Evolutionary conservation across 495 filamentous ascomycete genomes (phyloP).

Genomic region (Trichoderma asperelloides): DNA sequence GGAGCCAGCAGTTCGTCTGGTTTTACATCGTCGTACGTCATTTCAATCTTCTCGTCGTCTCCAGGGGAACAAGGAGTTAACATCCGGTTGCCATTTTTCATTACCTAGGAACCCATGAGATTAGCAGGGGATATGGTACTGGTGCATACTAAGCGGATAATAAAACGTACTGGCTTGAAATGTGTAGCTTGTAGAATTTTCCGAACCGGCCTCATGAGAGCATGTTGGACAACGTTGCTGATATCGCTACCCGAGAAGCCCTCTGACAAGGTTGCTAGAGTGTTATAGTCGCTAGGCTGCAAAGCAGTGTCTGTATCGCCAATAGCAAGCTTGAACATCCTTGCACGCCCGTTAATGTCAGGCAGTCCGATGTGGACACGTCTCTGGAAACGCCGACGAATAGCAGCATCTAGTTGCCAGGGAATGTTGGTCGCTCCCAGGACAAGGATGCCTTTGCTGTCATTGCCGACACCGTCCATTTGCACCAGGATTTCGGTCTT

Average conservation of each 20-base stretch:
- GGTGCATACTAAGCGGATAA: neutral
- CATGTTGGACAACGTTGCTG: slow-evolving; percentile 91
- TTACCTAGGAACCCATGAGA: slow-evolving; percentile 43
- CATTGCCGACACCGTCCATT: slow-evolving; percentile 97
- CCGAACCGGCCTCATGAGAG: slow-evolving; percentile 92
- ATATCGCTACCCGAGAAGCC: slow-evolving; percentile 97
- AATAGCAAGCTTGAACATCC: slow-evolving; percentile 94
- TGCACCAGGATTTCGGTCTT: slow-evolving; percentile 98
- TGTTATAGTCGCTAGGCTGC: slow-evolving; percentile 64
- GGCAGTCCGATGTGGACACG: slow-evolving; percentile 92
- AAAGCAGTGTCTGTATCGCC: slow-evolving; percentile 86
- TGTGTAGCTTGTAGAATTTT: slow-evolving; percentile 98
- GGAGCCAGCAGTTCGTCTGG: slow-evolving; percentile 80
- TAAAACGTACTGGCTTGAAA: slow-evolving; percentile 72
- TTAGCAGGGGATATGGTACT: slow-evolving; percentile 10
- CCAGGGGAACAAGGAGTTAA: slow-evolving; percentile 92
- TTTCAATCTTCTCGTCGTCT: slow-evolving; percentile 74
- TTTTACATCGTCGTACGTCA: slow-evolving; percentile 85
- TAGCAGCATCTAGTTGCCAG: slow-evolving; percentile 98
- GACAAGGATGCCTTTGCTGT: slow-evolving; percentile 87
- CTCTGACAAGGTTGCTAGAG: slow-evolving; percentile 71
- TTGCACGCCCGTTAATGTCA: slow-evolving; percentile 78
- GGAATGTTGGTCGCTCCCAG: slow-evolving; percentile 97
- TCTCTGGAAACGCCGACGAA: slow-evolving; percentile 91
- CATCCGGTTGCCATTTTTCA: slow-evolving; percentile 61